Evolutionary conservation across 352 stramenopile species (phyloP).

Genomic region (Phytophthora melonis): DNA sequence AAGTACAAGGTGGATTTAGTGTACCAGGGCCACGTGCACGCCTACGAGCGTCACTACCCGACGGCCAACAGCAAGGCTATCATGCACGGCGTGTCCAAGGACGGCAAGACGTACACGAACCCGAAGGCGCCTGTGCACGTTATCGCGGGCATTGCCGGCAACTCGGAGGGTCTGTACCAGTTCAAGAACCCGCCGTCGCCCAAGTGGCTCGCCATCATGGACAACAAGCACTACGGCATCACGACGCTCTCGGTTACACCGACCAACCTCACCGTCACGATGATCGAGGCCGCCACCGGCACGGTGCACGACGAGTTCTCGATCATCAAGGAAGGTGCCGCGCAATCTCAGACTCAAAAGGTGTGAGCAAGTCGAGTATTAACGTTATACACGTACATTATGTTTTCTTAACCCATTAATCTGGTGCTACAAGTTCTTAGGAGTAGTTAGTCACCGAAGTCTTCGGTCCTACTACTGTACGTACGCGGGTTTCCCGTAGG

Average conservation of each 20-base stretch:
- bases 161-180: conserved; percentile 45
- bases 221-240: conserved; percentile 54
- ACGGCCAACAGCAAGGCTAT: conserved; percentile 45
- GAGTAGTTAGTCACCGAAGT: neutral
- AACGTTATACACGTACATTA: neutral
- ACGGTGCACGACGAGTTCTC: conserved; percentile 49
- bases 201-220: conserved; percentile 44
- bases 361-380: neutral
- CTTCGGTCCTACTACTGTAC: no score
- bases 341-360: neutral
- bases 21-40: conserved; percentile 57
- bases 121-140: conserved; percentile 62
- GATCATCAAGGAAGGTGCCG: conserved; percentile 42
- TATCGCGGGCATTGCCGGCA: conserved; percentile 54
- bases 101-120: conserved; percentile 51
- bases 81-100: conserved; percentile 52
- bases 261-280: conserved; percentile 44
- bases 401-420: neutral
- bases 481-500: no score
- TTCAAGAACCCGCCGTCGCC: conserved; percentile 28
- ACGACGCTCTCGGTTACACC: conserved; percentile 40
- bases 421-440: neutral
- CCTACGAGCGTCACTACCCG: conserved; percentile 60
- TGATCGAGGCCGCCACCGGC: conserved; percentile 36
- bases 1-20: conserved; percentile 68